phyloP scores from a whole-genome alignment of 1,284 basidiomycete genomes.

The Cerioporus squamosus region DNA sequence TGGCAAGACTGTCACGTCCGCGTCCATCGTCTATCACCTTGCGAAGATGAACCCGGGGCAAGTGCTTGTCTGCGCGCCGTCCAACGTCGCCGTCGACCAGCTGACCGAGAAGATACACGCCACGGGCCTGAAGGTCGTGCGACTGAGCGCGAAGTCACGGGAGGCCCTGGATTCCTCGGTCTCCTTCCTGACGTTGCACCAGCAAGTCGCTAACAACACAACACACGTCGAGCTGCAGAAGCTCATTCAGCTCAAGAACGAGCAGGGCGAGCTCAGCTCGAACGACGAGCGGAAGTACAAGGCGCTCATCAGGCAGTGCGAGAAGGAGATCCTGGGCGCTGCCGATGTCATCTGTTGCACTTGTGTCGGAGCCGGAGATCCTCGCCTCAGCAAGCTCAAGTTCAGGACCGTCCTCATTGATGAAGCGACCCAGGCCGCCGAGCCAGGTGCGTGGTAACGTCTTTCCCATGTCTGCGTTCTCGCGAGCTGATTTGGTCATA shows the following conservation, averaged over 20 bases:
- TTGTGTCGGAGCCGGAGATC: constrained; percentile 97
- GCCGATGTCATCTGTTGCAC: constrained; percentile 99
- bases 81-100: constrained; percentile 99
- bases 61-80: constrained; percentile 98
- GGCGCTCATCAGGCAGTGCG: constrained; percentile 91
- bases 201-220: constrained; percentile 96
- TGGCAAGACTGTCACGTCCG: constrained; percentile 99
- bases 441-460: constrained; percentile 74
- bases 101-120: constrained; percentile 98
- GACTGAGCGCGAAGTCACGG: constrained; percentile 96
- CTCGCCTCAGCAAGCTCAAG: constrained; percentile 94
- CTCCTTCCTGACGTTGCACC: constrained; percentile 93
- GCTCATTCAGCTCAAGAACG: constrained; percentile 95
- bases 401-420: constrained; percentile 99
- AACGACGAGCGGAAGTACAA: constrained; percentile 99
- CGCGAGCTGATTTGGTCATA: constrained; percentile 4
- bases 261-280: constrained; percentile 95
- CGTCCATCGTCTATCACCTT: constrained; percentile 98
- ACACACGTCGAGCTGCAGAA: constrained; percentile 96
- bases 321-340: constrained; percentile 94
- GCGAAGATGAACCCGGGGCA: constrained; percentile 99
- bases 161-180: constrained; percentile 96
- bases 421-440: constrained; percentile 98
- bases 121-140: constrained; percentile 97
- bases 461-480: background rate